Percentiles rank a stretch among this genome's conserved stretches.
phyloP scores from a whole-genome alignment of 2,329 filamentous ascomycete genomes.

The Colletotrichum lindemuthianum region DNA sequence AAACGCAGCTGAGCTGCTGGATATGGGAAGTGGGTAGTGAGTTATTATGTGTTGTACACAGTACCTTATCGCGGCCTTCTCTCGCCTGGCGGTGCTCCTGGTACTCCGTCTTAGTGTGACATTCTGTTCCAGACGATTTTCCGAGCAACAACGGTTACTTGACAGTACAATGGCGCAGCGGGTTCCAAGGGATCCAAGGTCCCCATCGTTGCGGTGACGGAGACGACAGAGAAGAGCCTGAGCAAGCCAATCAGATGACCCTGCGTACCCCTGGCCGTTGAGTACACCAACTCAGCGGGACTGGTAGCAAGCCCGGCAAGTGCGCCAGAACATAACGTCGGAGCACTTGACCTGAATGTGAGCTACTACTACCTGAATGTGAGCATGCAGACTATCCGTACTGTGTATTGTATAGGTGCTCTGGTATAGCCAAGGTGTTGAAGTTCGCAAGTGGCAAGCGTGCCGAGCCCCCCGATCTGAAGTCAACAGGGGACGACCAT shows the following conservation, averaged over 20 bases:
- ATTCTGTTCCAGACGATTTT: constrained; percentile 15
- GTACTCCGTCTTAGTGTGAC: constrained; percentile 1
- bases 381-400: too few species aligned
- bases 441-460: constrained; percentile 29
- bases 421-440: constrained; percentile 3
- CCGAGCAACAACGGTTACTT: constrained; percentile 7
- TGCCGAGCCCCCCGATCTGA: constrained; percentile 31
- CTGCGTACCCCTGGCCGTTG: constrained; percentile 9
- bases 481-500: constrained; percentile 8
- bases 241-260: constrained; percentile 7
- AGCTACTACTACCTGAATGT: too few species aligned
- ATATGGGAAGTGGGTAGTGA: too few species aligned
- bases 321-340: background rate
- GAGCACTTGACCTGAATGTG: too few species aligned
- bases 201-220: background rate
- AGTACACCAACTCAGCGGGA: constrained; percentile 25
- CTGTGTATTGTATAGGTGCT: too few species aligned
- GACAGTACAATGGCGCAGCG: background rate
- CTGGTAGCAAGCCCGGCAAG: constrained; percentile 2
- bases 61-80: constrained; percentile 4
- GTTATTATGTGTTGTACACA: too few species aligned
- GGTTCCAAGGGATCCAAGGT: background rate
- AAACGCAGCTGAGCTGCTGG: too few species aligned
- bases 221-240: background rate
- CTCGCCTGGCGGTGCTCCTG: constrained; percentile 5